Evolutionary conservation across 2,329 filamentous ascomycete genomes (phyloP).

Genomic region (Calycina herbarum): DNA sequence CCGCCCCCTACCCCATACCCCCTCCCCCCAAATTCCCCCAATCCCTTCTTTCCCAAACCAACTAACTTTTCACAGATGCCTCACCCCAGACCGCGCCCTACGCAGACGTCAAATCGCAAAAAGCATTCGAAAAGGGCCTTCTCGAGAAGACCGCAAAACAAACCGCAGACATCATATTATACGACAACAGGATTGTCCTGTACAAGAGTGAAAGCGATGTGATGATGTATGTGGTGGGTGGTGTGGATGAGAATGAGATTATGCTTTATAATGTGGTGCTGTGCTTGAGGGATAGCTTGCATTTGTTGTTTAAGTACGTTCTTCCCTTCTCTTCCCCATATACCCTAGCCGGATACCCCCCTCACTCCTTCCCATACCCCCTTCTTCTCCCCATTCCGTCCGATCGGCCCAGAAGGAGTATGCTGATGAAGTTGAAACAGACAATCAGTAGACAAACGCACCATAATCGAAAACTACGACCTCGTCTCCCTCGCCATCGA

Average conservation of each 20-base stretch:
- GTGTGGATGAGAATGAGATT: conserved; percentile 93
- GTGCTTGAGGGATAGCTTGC: conserved; percentile 84
- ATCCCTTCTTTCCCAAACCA: background rate
- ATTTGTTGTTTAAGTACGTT: conserved; percentile 85
- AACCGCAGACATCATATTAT: conserved; percentile 92
- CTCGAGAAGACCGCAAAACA: conserved; percentile 96
- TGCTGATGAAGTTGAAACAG: conserved; percentile 45
- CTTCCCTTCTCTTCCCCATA: background rate
- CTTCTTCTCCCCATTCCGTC: background rate
- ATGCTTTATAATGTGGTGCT: conserved; percentile 92
- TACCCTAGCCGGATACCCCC: background rate
- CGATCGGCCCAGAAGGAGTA: too few relatives aligned
- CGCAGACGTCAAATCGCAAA: conserved; percentile 87
- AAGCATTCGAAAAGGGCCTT: conserved; percentile 93
- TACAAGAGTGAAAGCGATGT: conserved; percentile 99
- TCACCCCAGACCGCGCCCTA: conserved; percentile 69
- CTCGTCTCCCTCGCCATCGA: conserved; percentile 91
- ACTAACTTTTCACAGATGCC: conserved; percentile 24
- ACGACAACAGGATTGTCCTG: conserved; percentile 93
- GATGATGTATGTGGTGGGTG: conserved; percentile 92
- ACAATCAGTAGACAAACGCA: conserved; percentile 95
- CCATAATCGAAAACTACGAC: conserved; percentile 98
- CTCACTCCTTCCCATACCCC: background rate
- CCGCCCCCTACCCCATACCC: conserved; percentile 29
- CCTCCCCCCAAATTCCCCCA: conserved; percentile 3